A percentile compares a stretch with the other conserved stretches of the same genome.
Conservation (phyloP, 2,329 filamentous ascomycete species). For the Exutisphaerella laricina region DNA sequence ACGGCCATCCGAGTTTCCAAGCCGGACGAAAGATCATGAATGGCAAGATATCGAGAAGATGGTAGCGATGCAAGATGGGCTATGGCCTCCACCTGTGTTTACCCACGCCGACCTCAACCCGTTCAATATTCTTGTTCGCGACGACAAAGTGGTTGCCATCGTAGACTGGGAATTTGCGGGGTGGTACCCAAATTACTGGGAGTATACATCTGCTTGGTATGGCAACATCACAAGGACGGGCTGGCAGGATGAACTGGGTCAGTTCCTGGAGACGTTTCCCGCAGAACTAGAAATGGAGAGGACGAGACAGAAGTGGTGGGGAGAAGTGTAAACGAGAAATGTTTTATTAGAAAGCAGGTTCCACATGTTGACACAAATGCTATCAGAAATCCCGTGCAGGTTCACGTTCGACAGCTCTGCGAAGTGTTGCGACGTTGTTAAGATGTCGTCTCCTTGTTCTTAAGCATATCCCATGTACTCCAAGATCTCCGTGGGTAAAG, state of each 20-base stretch:
- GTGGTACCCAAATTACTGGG: constrained; percentile 47
- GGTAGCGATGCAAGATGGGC: constrained; percentile 33
- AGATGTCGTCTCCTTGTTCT: no score
- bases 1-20: constrained; percentile 2
- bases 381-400: no score
- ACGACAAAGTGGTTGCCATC: constrained; percentile 43
- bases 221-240: constrained; percentile 40
- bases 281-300: background rate
- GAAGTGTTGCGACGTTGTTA: no score
- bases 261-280: constrained; percentile 30
- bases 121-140: constrained; percentile 41
- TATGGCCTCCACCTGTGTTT: constrained; percentile 39
- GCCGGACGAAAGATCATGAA: constrained; percentile 4
- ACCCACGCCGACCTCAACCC: constrained; percentile 48
- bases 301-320: no score
- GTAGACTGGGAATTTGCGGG: constrained; percentile 46
- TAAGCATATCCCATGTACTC: no score
- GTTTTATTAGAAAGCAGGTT: no score
- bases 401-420: no score
- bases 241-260: constrained; percentile 32
- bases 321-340: no score
- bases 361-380: no score
- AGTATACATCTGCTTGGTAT: constrained; percentile 36
- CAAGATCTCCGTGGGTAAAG: no score
- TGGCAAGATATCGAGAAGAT: constrained; percentile 32